These are phyloP conservation scores for Lippia alba DNA, from an alignment of 305 asterid species.

Conservation along the genomic window DNA sequence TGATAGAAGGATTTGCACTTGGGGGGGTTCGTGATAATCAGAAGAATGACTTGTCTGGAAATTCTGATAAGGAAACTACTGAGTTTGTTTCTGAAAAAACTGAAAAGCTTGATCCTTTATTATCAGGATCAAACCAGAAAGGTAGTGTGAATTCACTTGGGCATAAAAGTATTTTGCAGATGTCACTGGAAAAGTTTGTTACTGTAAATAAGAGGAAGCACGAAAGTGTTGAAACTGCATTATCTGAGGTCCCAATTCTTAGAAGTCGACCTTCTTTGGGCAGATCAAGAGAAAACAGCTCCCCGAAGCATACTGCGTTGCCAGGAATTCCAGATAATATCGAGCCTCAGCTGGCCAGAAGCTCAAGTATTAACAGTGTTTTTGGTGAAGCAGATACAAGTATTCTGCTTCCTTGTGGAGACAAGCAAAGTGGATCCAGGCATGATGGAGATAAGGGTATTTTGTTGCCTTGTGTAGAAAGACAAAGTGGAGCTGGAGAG, in stretches of 20 bases:
- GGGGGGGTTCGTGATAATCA: slow-evolving; percentile 43
- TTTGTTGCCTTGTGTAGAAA: slow-evolving; percentile 41
- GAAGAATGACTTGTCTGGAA: slow-evolving; percentile 39
- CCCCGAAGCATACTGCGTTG: slow-evolving; percentile 37
- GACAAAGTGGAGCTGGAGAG: slow-evolving; percentile 46
- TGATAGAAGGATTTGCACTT: slow-evolving; percentile 49
- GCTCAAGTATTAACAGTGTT: slow-evolving; percentile 40
- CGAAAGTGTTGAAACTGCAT: slow-evolving; percentile 61
- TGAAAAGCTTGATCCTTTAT: slow-evolving; percentile 38
- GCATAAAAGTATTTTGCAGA: slow-evolving; percentile 54
- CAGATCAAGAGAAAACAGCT: slow-evolving; percentile 48
- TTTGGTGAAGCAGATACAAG: slow-evolving; percentile 40
- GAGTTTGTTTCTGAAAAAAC: slow-evolving; percentile 46
- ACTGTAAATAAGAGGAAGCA: slow-evolving; percentile 83
- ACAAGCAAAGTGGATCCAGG: slow-evolving; percentile 38
- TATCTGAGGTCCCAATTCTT: slow-evolving; percentile 90
- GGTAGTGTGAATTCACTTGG: slow-evolving; percentile 40
- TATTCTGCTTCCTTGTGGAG: slow-evolving; percentile 45
- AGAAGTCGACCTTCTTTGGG: slow-evolving; percentile 58
- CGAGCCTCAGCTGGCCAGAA: slow-evolving; percentile 45
- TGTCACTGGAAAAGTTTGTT: slow-evolving; percentile 77
- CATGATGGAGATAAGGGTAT: slow-evolving; percentile 39
- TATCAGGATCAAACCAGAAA: slow-evolving; percentile 47
- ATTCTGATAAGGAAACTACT: slow-evolving; percentile 41
- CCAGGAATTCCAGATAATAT: slow-evolving; percentile 45